Conservation (phyloP, 768 basidiomycete species). For the Rhodotorula babjevae region DNA sequence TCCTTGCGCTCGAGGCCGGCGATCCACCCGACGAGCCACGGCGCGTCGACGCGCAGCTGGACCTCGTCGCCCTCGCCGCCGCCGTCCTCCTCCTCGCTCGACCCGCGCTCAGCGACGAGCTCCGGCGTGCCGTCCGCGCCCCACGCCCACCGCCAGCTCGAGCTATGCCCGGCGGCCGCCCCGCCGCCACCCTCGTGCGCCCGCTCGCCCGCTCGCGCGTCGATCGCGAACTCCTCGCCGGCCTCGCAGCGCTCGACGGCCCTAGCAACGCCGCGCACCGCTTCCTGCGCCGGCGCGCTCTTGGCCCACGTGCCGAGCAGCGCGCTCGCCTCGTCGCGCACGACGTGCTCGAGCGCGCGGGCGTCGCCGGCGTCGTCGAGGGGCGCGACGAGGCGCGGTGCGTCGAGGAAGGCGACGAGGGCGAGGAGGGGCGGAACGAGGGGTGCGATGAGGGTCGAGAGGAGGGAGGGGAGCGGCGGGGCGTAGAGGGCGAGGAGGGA, state of each 20-base stretch:
- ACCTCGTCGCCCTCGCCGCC: background rate
- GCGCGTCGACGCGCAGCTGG: constrained; percentile 54
- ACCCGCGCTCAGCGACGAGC: too few species aligned
- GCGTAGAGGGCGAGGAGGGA: constrained; percentile 7
- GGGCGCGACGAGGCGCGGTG: constrained; percentile 62
- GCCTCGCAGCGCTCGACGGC: constrained; percentile 50
- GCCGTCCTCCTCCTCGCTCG: background rate
- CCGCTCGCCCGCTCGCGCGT: constrained; percentile 29
- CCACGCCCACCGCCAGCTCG: constrained; percentile 51
- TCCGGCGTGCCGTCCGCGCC: constrained; percentile 45
- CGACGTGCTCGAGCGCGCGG: constrained; percentile 57
- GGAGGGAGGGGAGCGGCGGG: constrained; percentile 12
- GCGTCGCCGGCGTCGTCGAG: constrained; percentile 53
- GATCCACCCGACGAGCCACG: constrained; percentile 62
- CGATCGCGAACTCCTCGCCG: background rate
- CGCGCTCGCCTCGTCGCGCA: constrained; percentile 63
- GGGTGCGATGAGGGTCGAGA: constrained; percentile 9
- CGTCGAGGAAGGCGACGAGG: constrained; percentile 53
- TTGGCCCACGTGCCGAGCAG: constrained; percentile 72
- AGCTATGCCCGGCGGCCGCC: too few species aligned
- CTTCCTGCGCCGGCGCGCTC: constrained; percentile 54
- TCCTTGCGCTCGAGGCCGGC: constrained; percentile 64
- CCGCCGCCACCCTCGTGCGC: constrained; percentile 45
- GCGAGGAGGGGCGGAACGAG: constrained; percentile 59
- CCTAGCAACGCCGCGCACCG: constrained; percentile 57